Evolutionary conservation across 805 yeast species (phyloP).

Genomic region (Yamadazyma nakazawae): DNA sequence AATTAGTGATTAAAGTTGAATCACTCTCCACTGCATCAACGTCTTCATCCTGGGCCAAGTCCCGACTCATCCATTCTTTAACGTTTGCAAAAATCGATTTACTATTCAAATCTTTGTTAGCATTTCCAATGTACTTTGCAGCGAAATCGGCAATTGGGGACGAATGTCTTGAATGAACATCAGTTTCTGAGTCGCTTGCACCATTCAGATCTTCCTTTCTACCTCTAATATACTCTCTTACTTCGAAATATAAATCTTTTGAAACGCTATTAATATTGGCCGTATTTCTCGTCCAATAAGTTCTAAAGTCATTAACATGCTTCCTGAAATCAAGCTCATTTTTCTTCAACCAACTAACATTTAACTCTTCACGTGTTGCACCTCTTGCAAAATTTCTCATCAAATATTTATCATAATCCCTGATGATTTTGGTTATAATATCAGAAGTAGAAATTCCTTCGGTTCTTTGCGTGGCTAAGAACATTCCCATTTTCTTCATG

Average conservation of each 20-base stretch:
- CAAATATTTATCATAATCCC: constrained; percentile 94
- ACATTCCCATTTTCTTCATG: constrained; percentile 85
- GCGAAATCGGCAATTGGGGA: constrained; percentile 71
- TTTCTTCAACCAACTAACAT: constrained; percentile 96
- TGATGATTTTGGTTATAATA: constrained; percentile 89
- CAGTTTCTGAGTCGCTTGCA: constrained; percentile 32
- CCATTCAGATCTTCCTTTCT: constrained; percentile 29
- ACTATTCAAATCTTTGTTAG: constrained; percentile 35
- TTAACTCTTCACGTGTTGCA: constrained; percentile 92
- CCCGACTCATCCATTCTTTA: constrained; percentile 40
- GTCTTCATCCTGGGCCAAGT: constrained; percentile 28
- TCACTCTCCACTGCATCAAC: constrained; percentile 20
- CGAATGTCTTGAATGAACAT: constrained; percentile 19
- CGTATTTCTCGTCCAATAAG: constrained; percentile 78
- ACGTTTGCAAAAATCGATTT: constrained; percentile 38
- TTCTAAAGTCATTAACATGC: constrained; percentile 82
- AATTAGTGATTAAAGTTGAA: constrained; percentile 7
- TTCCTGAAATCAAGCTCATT: constrained; percentile 93
- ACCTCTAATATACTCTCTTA: constrained; percentile 65
- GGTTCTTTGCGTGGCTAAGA: constrained; percentile 91
- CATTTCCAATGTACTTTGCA: constrained; percentile 58
- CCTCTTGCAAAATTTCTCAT: constrained; percentile 98
- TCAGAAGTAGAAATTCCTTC: constrained; percentile 96
- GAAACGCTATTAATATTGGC: constrained; percentile 67
- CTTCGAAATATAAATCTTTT: constrained; percentile 79